These are phyloP conservation scores for Scalesia atractyloides DNA, from an alignment of 129 eudicot species.

Conservation along the genomic window DNA sequence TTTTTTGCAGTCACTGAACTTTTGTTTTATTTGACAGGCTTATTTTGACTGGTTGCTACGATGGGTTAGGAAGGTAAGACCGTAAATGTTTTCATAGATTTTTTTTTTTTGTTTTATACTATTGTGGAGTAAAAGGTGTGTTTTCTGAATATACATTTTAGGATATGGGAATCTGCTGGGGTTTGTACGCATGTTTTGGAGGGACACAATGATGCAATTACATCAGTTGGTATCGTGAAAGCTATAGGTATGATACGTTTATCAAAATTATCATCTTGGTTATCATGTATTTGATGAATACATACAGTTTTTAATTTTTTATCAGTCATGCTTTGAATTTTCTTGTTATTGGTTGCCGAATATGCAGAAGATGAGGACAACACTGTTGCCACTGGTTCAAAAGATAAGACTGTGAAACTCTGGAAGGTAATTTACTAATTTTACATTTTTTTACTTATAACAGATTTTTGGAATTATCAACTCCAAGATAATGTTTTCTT, in stretches of 20 bases:
- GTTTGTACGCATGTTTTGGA: slow-evolving; percentile 76
- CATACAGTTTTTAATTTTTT: neutral
- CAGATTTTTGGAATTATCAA: neutral
- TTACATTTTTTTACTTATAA: neutral
- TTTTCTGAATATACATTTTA: slow-evolving; percentile 22
- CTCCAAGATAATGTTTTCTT: slow-evolving; percentile 14
- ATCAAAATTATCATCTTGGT: slow-evolving; percentile 10
- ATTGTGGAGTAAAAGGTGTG: neutral
- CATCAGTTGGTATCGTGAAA: slow-evolving; percentile 67
- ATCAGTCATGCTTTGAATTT: neutral
- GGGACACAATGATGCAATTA: slow-evolving; percentile 79
- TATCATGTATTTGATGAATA: slow-evolving; percentile 2
- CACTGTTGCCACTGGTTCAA: slow-evolving; percentile 74
- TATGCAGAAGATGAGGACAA: slow-evolving; percentile 37
- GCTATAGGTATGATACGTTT: slow-evolving; percentile 44
- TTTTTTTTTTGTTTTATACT: neutral
- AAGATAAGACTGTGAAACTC: slow-evolving; percentile 74
- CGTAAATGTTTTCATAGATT: neutral
- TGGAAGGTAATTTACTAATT: slow-evolving; percentile 60
- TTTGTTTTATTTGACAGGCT: slow-evolving; percentile 48
- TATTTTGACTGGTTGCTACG: slow-evolving; percentile 89
- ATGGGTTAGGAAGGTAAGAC: slow-evolving; percentile 82
- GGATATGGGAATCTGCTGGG: slow-evolving; percentile 88
- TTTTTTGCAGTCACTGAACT: slow-evolving; percentile 14
- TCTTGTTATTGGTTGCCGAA: slow-evolving; percentile 9